Base-by-base conservation (phyloP, 164 flowering plant species). In the Aristolochia contorta region DNA sequence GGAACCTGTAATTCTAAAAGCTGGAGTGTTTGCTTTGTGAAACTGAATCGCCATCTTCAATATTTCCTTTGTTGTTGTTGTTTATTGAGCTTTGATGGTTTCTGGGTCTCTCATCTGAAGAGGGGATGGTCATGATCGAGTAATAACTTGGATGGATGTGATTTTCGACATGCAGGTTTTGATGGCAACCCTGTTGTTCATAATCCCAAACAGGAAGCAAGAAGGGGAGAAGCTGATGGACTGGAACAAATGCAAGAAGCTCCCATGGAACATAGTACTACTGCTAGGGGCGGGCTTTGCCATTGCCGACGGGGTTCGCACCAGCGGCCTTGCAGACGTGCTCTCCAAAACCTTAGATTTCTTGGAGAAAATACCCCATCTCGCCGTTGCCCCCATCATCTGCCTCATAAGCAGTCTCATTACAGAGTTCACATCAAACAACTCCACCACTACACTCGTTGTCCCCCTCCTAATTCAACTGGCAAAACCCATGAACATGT, bases 211-310 rank as follows among this genome's bases (percentile, higher is more conserved):
- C 80, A 84, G 76, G 72, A 85, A 83, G 66, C 68, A 71, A 15
- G 65, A 76, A 46, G 87, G 91, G 9, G 95, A 85, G 78, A 87
- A 85, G 63, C 61, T 89, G 54, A 91, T 91, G 98, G 98, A 91
- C 71, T 91, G 98, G 98, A 83, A 77, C 83, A 85, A 91, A 64
- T 91, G 98, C 91, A 89, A 87, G 84, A 91, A 82, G 67, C 74
- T 91, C 1, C 96, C 92, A 30, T 91, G 95, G 98, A 75, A 63
- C 80, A 80, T 89, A 22, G 67, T 92, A 13, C 66, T 89, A 27
- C 72, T 92, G 4, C 76, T 89, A 6, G 98, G 98, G 1, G 98
- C 98, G 2, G 98, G 98, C 8, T 86, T 91, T 10, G 98, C 98
- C 71, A 84, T 91, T 7, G 96, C 96, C 0, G 86, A 87, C 0